Conservation (phyloP, 495 filamentous ascomycete genomes). For the Trichoderma parareesei region DNA sequence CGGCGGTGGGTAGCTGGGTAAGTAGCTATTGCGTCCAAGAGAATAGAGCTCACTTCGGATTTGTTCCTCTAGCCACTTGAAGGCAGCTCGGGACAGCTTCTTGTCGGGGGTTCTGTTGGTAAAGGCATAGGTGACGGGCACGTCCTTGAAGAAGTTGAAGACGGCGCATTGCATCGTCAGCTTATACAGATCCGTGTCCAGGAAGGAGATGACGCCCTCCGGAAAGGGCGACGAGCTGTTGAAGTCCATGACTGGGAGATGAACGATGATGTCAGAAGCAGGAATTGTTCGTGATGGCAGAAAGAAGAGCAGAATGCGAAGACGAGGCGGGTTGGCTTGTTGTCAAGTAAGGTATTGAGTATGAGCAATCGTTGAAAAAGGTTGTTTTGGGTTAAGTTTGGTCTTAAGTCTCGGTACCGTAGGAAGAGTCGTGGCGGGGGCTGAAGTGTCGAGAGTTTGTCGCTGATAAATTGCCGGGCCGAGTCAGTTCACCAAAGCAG, state of each 20-base stretch:
- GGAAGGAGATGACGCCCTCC: constrained; percentile 76
- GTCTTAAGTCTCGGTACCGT: background rate
- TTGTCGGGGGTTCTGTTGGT: constrained; percentile 93
- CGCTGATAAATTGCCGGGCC: background rate
- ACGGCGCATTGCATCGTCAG: constrained; percentile 98
- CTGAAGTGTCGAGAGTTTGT: background rate
- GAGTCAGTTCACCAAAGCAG: too few relatives aligned
- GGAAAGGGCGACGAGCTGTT: constrained; percentile 49
- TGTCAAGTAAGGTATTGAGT: background rate
- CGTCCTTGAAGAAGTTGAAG: constrained; percentile 78
- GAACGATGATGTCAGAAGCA: background rate
- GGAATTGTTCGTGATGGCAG: too few relatives aligned
- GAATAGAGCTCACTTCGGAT: constrained; percentile 52
- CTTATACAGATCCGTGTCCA: constrained; percentile 98
- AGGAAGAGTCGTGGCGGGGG: background rate
- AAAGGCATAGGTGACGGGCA: constrained; percentile 82
- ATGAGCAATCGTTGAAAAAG: background rate
- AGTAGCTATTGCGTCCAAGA: background rate
- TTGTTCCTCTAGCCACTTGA: constrained; percentile 76
- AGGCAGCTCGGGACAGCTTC: constrained; percentile 76
- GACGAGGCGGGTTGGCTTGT: background rate
- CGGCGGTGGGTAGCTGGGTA: background rate
- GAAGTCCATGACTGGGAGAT: constrained; percentile 30
- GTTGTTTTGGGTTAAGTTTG: constrained; percentile 4
- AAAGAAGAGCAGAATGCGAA: background rate